Percentiles rank a stretch among this genome's conserved stretches.
phyloP scores from a whole-genome alignment of 1,284 basidiomycete species.

The Leccinum variabile region DNA sequence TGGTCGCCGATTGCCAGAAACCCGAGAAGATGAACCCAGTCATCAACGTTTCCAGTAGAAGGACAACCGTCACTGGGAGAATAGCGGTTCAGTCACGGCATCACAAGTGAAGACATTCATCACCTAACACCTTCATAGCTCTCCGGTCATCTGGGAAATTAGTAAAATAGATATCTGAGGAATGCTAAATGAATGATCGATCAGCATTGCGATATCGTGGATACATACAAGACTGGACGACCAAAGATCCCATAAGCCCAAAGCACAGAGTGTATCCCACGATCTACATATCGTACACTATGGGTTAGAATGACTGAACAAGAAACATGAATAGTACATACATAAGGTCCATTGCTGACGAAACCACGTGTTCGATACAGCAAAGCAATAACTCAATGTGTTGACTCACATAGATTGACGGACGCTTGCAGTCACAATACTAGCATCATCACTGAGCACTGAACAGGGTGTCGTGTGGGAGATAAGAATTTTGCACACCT shows the following conservation, averaged over 20 bases:
- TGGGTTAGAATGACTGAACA: not conserved
- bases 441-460: too few relatives aligned
- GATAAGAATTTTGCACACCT: too few relatives aligned
- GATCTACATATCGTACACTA: not conserved
- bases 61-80: slow-evolving; percentile 12
- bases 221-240: not conserved
- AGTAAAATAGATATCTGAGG: slow-evolving; percentile 10
- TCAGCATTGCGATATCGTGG: not conserved
- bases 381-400: not conserved
- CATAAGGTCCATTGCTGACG: not conserved
- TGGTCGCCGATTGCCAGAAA: slow-evolving; percentile 13
- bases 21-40: slow-evolving; percentile 12
- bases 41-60: slow-evolving; percentile 21
- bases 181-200: not conserved
- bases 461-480: too few relatives aligned
- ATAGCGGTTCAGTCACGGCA: not conserved
- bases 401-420: too few relatives aligned
- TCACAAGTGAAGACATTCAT: not conserved
- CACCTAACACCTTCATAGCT: slow-evolving; percentile 8
- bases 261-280: not conserved
- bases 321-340: not conserved
- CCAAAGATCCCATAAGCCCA: not conserved
- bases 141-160: slow-evolving; percentile 4
- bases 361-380: not conserved
- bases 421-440: too few relatives aligned